phyloP scores from a whole-genome alignment of 1,284 basidiomycete species.

The Rhodotorula sp. region DNA sequence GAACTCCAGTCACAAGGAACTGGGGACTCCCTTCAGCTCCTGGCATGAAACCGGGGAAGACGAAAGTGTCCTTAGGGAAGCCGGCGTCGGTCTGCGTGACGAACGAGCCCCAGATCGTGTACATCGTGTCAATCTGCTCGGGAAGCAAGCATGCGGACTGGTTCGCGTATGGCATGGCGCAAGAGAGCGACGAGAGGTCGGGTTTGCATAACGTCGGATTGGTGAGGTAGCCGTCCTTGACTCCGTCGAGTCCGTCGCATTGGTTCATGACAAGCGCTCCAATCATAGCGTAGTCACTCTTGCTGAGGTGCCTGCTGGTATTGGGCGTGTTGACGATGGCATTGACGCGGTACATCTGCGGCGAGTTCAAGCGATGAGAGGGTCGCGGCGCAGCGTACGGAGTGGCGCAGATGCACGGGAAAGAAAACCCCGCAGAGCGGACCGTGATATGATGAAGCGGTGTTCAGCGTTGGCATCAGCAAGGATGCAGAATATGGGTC shows the following conservation, averaged over 20 bases:
- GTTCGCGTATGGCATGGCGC: neutral
- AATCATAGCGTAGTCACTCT: conserved; percentile 35
- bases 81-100: neutral
- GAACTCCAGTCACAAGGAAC: conserved; percentile 30
- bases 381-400: too few species aligned
- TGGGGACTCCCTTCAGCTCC: conserved; percentile 27
- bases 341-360: conserved; percentile 34
- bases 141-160: conserved; percentile 27
- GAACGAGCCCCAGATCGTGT: conserved; percentile 30
- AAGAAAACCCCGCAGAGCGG: too few species aligned
- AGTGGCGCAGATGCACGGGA: too few species aligned
- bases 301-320: conserved; percentile 24
- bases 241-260: conserved; percentile 45
- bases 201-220: conserved; percentile 39
- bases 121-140: conserved; percentile 36
- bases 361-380: too few species aligned
- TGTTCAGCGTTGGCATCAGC: too few species aligned
- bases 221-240: conserved; percentile 44
- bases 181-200: conserved; percentile 27
- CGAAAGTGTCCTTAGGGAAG: conserved; percentile 21
- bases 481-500: too few species aligned
- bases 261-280: conserved; percentile 38
- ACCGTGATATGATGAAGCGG: too few species aligned
- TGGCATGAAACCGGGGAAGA: conserved; percentile 36
- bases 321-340: conserved; percentile 34